Evolutionary conservation across 2,329 filamentous ascomycete genomes (phyloP).

Genomic region (Trichoderma semiorbis): DNA sequence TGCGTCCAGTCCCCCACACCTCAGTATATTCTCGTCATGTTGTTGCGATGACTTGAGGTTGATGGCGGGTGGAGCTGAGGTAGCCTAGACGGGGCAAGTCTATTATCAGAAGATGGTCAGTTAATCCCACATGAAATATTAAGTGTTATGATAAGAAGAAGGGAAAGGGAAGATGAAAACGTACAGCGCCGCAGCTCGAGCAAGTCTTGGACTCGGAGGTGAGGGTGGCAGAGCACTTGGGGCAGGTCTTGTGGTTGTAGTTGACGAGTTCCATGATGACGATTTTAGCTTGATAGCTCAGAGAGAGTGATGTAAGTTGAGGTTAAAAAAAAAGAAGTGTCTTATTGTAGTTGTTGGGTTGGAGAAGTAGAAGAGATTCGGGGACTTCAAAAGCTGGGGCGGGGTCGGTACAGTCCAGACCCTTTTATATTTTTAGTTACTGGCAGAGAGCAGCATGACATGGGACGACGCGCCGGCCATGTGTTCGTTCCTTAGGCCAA

Average conservation of each 20-base stretch:
- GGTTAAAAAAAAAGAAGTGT: neutral
- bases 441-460: neutral
- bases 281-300: neutral
- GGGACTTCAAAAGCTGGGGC: neutral
- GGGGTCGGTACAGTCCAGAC: neutral
- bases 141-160: neutral
- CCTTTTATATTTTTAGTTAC: neutral
- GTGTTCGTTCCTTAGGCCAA: neutral
- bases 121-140: neutral
- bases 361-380: neutral
- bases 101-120: conserved; percentile 20
- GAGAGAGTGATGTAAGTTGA: neutral
- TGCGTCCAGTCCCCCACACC: neutral
- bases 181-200: conserved; percentile 54
- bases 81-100: conserved; percentile 32
- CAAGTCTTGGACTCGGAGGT: conserved; percentile 50
- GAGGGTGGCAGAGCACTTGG: conserved; percentile 53
- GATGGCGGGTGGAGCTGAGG: neutral
- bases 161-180: conserved; percentile 26
- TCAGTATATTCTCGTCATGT: neutral
- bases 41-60: neutral
- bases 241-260: conserved; percentile 43
- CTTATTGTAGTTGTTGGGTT: too few species aligned
- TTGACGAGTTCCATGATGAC: conserved; percentile 36
- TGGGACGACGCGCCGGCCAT: neutral